Evolutionary conservation across 768 basidiomycete species (phyloP).

Genomic region (Tricholoma sp.): DNA sequence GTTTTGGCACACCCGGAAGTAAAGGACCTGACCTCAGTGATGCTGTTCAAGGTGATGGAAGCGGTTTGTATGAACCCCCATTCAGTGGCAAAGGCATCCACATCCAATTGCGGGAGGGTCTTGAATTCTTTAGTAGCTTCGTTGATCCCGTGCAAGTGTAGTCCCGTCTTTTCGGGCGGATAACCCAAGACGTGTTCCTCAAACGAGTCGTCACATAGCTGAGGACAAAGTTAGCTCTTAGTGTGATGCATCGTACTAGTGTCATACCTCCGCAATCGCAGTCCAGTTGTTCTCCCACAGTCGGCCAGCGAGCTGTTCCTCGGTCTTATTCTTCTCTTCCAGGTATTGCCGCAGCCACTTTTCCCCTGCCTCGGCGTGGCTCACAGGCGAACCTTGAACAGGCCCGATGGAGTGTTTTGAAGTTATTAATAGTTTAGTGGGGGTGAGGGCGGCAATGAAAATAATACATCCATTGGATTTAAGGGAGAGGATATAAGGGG

Average conservation of each 20-base stretch:
- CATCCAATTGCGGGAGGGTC: conserved; percentile 60
- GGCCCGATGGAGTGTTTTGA: conserved; percentile 90
- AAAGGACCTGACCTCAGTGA: conserved; percentile 68
- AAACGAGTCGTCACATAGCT: conserved; percentile 97
- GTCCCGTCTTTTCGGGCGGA: conserved; percentile 74
- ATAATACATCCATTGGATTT: conserved; percentile 98
- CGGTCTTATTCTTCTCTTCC: conserved; percentile 51
- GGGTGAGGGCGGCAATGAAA: conserved; percentile 82
- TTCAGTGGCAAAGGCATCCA: conserved; percentile 77
- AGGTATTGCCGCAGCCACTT: conserved; percentile 76
- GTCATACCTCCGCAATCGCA: conserved; percentile 78
- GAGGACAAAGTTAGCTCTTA: not conserved
- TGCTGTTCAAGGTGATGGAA: conserved; percentile 49
- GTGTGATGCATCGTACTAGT: not conserved
- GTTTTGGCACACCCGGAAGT: conserved; percentile 58
- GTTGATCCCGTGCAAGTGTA: conserved; percentile 93
- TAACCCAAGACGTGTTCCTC: conserved; percentile 95
- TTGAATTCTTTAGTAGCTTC: conserved; percentile 56
- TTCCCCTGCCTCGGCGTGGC: conserved; percentile 83
- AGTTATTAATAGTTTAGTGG: conserved; percentile 71
- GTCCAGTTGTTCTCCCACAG: conserved; percentile 87
- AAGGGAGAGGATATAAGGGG: conserved; percentile 81
- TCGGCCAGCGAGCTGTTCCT: conserved; percentile 64
- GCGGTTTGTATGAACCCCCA: conserved; percentile 90
- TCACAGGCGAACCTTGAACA: conserved; percentile 32